Conservation (phyloP, 2,329 filamentous ascomycete species). For the Clonostachys chloroleuca region DNA sequence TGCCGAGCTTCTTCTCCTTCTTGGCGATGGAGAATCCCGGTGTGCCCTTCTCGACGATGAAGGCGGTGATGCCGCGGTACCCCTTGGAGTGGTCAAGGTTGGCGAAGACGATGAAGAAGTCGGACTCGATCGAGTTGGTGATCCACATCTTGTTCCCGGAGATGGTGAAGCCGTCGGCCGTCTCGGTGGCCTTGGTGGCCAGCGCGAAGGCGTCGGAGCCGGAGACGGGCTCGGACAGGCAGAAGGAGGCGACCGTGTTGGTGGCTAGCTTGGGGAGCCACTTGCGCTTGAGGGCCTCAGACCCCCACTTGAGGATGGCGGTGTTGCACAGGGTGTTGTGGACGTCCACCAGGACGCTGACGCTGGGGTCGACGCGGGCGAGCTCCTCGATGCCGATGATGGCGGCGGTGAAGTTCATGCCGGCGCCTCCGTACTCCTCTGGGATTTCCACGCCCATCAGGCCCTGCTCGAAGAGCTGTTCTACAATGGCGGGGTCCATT, state of each 20-base stretch:
- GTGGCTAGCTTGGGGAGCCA: slow-evolving; percentile 90
- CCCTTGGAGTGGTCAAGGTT: slow-evolving; percentile 89
- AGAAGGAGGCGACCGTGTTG: slow-evolving; percentile 86
- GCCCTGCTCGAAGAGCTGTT: slow-evolving; percentile 94
- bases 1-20: slow-evolving; percentile 99
- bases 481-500: slow-evolving; percentile 85
- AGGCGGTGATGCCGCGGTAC: slow-evolving; percentile 96
- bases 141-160: slow-evolving; percentile 99
- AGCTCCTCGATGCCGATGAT: slow-evolving; percentile 98
- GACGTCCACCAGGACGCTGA: slow-evolving; percentile 92
- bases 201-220: slow-evolving; percentile 96
- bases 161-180: slow-evolving; percentile 78
- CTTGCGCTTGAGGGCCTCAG: slow-evolving; percentile 71
- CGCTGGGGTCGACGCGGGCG: slow-evolving; percentile 87
- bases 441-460: slow-evolving; percentile 97
- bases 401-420: slow-evolving; percentile 97
- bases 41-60: slow-evolving; percentile 86
- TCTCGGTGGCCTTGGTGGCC: slow-evolving; percentile 84
- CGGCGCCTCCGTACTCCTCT: slow-evolving; percentile 92
- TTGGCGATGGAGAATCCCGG: slow-evolving; percentile 93
- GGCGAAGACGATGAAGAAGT: slow-evolving; percentile 96
- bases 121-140: slow-evolving; percentile 91
- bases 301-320: slow-evolving; percentile 81
- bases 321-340: slow-evolving; percentile 99
- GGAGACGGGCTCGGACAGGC: slow-evolving; percentile 85